Base-by-base conservation (phyloP, 164 flowering plant genomes). In the Tetrastigma voinierianum region DNA sequence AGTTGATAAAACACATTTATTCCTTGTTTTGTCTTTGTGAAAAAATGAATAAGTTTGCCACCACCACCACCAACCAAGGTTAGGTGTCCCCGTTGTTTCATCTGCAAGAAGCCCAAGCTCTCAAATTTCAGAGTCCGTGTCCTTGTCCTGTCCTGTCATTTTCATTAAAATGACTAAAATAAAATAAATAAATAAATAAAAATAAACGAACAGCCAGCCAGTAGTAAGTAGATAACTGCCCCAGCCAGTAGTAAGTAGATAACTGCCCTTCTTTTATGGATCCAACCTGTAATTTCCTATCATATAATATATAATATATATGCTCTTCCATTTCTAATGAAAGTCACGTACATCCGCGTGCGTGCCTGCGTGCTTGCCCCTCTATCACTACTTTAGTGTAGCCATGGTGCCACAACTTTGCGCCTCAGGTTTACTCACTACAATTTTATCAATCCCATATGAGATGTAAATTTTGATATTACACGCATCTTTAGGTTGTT, bases 51-150 rank as follows among this genome's bases (percentile, higher is more conserved):
- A 53, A 11, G 60, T 46, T 71, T 53, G 69, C 12, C 15, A 25
- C 65, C 57, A 52, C 18, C 61, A 20, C 46, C 61, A 57, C 62
- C 60, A n/a, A n/a, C n/a, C 12, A 65, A 72, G 67, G 75, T 62
- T 72, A 63, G 75, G 64, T 72, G 40, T 32, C 40, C 67, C 53
- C 21, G 59, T 74, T 66, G 75, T 76, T 80, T 74, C 32, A 56
- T 64, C 69, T 67, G 69, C 86, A 72, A 73, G 80, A 73, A 79
- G 69, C 72, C 49, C 65, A 69, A 72, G 52, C 59, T 44, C 19
- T 11, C n/a, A n/a, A n/a, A 20, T 10, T 15, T 23, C n/a, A 48
- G n/a, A n/a, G n/a, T 64, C 64, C 64, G 57, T 67, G 57, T 45
- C 68, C n/a, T n/a, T n/a, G n/a, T n/a, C n/a, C n/a, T n/a, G n/a